These are phyloP conservation scores for Globisporangium orthogonon DNA, from an alignment of 352 stramenopile genomes.

Conservation along the genomic window DNA sequence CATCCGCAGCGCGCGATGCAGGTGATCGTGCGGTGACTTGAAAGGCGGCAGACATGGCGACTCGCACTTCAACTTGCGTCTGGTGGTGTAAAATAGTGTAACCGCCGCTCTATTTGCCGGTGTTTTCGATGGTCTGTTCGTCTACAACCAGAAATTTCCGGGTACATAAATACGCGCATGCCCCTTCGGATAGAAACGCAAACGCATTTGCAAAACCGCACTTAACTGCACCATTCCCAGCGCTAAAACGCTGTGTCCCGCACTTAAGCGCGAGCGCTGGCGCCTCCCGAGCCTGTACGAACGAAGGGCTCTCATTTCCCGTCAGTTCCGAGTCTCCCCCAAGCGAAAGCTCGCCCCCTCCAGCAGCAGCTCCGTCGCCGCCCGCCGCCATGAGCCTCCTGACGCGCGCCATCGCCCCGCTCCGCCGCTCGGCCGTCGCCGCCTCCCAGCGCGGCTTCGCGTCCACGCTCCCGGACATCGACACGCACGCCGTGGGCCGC, in stretches of 20 bases:
- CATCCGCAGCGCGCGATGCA: constrained; percentile 20
- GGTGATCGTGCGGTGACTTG: constrained; percentile 17
- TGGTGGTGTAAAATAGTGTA: not conserved
- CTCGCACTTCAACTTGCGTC: not conserved
- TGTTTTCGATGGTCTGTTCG: no score
- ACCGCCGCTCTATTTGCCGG: no score
- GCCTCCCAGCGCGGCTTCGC: constrained; percentile 46
- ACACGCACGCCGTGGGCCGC: constrained; percentile 75
- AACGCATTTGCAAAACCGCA: not conserved
- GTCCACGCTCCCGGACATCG: constrained; percentile 65
- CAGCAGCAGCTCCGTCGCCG: no score
- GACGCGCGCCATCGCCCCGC: constrained; percentile 44
- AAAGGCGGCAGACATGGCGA: no score
- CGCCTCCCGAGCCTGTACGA: not conserved
- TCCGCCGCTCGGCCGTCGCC: constrained; percentile 30
- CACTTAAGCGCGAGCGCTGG: not conserved
- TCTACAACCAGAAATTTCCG: no score
- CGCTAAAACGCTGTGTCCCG: not conserved
- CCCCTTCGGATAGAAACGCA: constrained; percentile 10
- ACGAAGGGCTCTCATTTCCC: constrained; percentile 12
- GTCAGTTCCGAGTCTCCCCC: constrained; percentile 16
- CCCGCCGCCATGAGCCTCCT: constrained; percentile 33
- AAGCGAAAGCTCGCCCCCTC: not conserved
- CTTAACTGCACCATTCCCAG: not conserved
- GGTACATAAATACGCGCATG: no score